Evolutionary conservation across 2,329 filamentous ascomycete species (phyloP), one percentile per base, ranked within the genome.

Genomic region (Botrytis elliptica): DNA sequence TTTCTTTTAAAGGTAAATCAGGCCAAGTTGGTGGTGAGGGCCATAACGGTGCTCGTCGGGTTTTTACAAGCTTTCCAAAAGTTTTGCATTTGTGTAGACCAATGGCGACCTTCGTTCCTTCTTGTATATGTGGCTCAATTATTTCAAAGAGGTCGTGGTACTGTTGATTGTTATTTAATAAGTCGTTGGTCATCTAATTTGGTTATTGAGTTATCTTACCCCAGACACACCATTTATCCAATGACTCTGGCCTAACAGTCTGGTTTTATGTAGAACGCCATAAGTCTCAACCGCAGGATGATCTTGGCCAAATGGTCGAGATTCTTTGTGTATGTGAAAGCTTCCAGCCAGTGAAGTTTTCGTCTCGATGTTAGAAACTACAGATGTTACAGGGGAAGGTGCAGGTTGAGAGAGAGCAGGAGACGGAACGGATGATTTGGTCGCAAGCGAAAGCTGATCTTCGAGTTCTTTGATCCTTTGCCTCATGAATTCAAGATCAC

Each of bases 181-280:
- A 25, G 14, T n/a, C 4, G 22, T 12, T 52, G 22, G 49, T 29
- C 16, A 55, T 29, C 29, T n/a, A 38, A 38, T 9, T 38, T 25
- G 36, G 7, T 3, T 38, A 52, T 29, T 18, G 22, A 52, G 36
- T 52, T 38, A 8, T 25, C 44, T 79, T 77, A 88, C 86, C 63
- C 87, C 75, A 0, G 82, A 77, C 18, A 86, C 79, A 2, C 82
- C 83, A 74, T 86, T 87, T n/a, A 88, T 83, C 85, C 87, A 89
- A 77, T 89, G 87, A 44, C 86, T 88, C 77, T 85, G 85, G 0
- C 88, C 88, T 77, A 89, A 88, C 1, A 89, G 78, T 0, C 88
- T 84, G 0, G 85, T 86, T 77, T 90, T 91, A 75, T 88, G 86
- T 33, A 84, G 83, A 14, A 88, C 80, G n/a, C 83, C 84, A 12